Conservation (phyloP, 345 rosid species). For the Lumnitzera littorea region DNA sequence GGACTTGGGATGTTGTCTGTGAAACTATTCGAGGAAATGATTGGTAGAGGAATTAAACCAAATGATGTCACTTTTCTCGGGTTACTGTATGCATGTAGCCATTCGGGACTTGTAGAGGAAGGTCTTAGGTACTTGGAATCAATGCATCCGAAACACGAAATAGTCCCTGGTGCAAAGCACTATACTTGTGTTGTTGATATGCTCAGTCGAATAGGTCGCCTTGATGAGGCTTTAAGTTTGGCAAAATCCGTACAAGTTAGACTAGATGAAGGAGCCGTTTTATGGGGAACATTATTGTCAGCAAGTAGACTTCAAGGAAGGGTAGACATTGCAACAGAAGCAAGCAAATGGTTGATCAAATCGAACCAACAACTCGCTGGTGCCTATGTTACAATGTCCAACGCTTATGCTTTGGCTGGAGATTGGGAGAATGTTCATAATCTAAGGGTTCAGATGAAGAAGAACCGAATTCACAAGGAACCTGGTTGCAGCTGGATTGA, state of each 20-base stretch:
- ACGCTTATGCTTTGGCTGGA: constrained; percentile 50
- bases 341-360: constrained; percentile 44
- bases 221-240: constrained; percentile 58
- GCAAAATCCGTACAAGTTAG: constrained; percentile 41
- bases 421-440: constrained; percentile 52
- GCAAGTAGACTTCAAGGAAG: constrained; percentile 70
- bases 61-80: constrained; percentile 65
- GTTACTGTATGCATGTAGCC: constrained; percentile 75
- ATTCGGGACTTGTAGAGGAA: constrained; percentile 63
- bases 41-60: constrained; percentile 43
- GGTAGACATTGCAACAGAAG: constrained; percentile 57
- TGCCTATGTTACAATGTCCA: constrained; percentile 64
- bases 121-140: constrained; percentile 45
- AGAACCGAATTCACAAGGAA: constrained; percentile 49
- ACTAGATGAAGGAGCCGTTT: constrained; percentile 40
- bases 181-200: constrained; percentile 75
- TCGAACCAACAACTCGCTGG: constrained; percentile 52
- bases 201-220: constrained; percentile 64
- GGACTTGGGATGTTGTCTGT: constrained; percentile 48
- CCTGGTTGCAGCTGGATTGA: constrained; percentile 86
- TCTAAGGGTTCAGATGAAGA: constrained; percentile 58
- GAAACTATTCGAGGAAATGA: constrained; percentile 49
- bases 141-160: constrained; percentile 41
- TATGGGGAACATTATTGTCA: constrained; percentile 78
- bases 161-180: constrained; percentile 54